Percentiles rank a stretch among this genome's conserved stretches.
phyloP scores from a whole-genome alignment of 306 rosid species.

The Oxytropis ochrocephala region DNA sequence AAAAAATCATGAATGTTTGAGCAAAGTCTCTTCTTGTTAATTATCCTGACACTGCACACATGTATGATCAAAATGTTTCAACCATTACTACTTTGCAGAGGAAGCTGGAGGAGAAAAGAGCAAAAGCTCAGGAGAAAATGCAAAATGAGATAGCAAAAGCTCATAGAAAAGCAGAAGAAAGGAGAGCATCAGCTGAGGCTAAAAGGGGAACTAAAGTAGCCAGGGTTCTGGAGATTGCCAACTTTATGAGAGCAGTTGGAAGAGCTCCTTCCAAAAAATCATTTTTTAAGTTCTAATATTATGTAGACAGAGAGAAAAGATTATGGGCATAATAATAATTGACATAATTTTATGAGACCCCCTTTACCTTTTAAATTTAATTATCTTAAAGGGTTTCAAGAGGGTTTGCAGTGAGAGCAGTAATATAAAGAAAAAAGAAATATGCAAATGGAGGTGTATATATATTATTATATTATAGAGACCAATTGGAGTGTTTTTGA shows the following conservation, averaged over 20 bases:
- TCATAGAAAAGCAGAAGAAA: conserved; percentile 78
- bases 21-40: background rate
- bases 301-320: background rate
- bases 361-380: conserved; percentile 26
- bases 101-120: conserved; percentile 87
- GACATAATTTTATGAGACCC: conserved; percentile 21
- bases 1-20: background rate
- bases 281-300: conserved; percentile 36
- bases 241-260: conserved; percentile 87
- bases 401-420: conserved; percentile 18
- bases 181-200: conserved; percentile 81
- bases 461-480: background rate
- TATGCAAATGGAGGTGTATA: background rate
- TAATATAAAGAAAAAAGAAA: conserved; percentile 10
- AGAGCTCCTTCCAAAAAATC: conserved; percentile 78
- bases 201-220: conserved; percentile 93
- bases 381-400: conserved; percentile 21
- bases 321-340: conserved; percentile 8
- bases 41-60: background rate
- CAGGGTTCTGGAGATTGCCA: conserved; percentile 62
- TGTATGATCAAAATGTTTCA: background rate
- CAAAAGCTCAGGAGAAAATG: conserved; percentile 84
- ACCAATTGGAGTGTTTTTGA: conserved; percentile 30
- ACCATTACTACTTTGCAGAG: conserved; percentile 53
- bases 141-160: conserved; percentile 81